Evolutionary conservation across 345 rosid species (phyloP).

Genomic region (Sisymbrium irio): DNA sequence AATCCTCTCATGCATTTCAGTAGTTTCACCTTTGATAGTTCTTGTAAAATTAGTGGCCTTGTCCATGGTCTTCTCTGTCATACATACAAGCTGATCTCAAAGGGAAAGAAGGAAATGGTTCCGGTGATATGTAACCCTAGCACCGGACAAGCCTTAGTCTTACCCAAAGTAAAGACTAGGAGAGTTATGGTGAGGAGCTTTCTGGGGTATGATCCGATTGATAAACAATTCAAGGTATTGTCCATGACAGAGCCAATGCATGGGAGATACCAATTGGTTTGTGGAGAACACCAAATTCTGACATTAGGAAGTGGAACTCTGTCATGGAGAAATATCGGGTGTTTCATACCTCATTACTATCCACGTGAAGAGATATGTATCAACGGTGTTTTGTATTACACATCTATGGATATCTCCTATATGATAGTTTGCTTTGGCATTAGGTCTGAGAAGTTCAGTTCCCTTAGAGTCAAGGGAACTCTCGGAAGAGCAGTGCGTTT

Average conservation of each 20-base stretch:
- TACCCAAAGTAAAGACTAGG: neutral
- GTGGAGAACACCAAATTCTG: neutral
- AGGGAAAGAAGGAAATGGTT: neutral
- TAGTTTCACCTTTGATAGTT: no score
- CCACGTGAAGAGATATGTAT: neutral
- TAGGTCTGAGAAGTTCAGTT: neutral
- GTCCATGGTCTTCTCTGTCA: no score
- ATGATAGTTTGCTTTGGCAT: neutral
- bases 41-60: no score
- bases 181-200: neutral
- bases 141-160: neutral
- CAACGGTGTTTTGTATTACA: neutral
- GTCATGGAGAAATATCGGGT: neutral
- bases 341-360: neutral
- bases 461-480: neutral
- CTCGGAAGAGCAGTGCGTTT: neutral
- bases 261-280: neutral
- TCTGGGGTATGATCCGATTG: neutral
- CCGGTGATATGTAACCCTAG: neutral
- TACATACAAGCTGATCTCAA: neutral
- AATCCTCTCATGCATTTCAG: no score
- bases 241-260: neutral
- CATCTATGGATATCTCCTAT: neutral
- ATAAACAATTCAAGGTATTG: neutral
- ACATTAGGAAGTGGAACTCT: neutral